These are phyloP conservation scores for Rhynchospora pubera DNA, from an alignment of 176 grass and related monocot species.

Conservation along the genomic window DNA sequence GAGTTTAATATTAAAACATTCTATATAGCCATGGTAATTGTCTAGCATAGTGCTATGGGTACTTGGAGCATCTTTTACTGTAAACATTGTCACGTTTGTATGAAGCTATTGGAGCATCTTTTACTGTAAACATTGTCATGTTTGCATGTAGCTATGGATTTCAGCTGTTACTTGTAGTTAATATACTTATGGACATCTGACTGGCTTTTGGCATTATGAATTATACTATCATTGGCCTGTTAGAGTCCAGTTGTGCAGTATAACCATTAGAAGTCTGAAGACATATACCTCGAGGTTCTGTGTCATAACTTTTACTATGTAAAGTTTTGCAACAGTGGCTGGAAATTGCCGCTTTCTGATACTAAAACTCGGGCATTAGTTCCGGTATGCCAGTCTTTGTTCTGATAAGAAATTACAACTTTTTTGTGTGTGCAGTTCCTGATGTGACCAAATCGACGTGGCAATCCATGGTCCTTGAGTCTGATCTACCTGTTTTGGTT, in stretches of 20 bases:
- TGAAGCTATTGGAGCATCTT: neutral
- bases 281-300: neutral
- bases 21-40: neutral
- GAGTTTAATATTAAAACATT: neutral
- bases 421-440: constrained; percentile 36
- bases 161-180: neutral
- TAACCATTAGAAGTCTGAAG: neutral
- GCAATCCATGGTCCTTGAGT: constrained; percentile 49
- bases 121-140: neutral
- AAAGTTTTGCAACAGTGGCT: neutral
- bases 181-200: neutral
- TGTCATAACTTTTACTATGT: neutral
- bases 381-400: neutral
- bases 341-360: neutral
- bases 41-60: neutral
- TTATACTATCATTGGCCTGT: neutral
- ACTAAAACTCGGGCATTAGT: neutral
- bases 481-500: constrained; percentile 64
- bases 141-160: neutral
- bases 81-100: neutral
- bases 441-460: constrained; percentile 63
- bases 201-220: neutral
- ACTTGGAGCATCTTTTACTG: neutral
- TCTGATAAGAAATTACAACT: neutral
- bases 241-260: neutral